Evolutionary conservation across 768 basidiomycete genomes (phyloP).

Genomic region (Russula sp.): DNA sequence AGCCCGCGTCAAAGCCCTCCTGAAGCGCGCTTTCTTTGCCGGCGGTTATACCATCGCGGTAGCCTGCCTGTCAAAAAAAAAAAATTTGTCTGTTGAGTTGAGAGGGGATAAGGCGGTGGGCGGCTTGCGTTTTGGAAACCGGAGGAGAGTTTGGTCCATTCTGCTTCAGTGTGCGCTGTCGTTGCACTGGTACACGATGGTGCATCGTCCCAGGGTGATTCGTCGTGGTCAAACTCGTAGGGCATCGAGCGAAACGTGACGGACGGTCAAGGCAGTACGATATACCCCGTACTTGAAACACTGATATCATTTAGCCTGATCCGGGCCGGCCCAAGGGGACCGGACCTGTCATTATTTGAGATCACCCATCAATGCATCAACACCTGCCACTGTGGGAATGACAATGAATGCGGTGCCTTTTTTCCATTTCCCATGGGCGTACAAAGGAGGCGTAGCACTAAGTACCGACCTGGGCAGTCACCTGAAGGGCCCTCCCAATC

Average conservation of each 20-base stretch:
- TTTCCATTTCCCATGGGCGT: neutral
- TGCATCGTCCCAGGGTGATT: conserved; percentile 9
- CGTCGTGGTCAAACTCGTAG: neutral
- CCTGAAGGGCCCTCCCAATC: neutral
- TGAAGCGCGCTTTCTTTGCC: conserved; percentile 88
- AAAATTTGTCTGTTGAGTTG: neutral
- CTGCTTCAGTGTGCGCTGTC: conserved; percentile 29
- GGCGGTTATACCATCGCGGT: conserved; percentile 92
- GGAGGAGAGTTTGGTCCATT: conserved; percentile 63
- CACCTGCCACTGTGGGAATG: too few species aligned
- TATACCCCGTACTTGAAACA: too few species aligned
- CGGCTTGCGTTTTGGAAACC: conserved; percentile 63
- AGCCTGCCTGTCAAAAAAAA: conserved; percentile 59
- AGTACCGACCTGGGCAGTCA: neutral
- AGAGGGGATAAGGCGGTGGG: neutral
- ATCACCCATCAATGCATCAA: too few species aligned
- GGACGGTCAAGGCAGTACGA: neutral
- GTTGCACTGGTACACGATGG: neutral
- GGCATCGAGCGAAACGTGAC: neutral
- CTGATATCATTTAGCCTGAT: too few species aligned
- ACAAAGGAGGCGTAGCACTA: neutral
- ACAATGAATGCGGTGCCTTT: neutral
- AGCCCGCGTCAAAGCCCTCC: conserved; percentile 85
- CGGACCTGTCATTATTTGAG: too few species aligned
- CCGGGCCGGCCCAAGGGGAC: too few species aligned